Evolutionary conservation across 2,329 filamentous ascomycete genomes (phyloP).

Genomic region (Domatiomyces catenatus): DNA sequence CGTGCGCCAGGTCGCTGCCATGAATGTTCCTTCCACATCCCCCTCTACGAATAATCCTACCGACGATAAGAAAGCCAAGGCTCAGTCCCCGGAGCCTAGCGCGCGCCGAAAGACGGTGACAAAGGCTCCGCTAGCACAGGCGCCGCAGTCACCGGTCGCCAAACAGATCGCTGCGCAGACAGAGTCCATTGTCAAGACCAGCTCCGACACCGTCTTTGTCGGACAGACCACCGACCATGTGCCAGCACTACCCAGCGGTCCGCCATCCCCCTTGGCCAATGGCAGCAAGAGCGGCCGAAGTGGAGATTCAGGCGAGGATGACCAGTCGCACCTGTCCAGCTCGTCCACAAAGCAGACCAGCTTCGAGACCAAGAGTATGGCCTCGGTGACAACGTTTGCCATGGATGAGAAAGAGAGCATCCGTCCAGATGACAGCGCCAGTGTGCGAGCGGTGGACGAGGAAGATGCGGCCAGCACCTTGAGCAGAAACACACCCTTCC

Average conservation of each 20-base stretch:
- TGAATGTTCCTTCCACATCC: conserved; percentile 21
- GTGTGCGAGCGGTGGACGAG: conserved; percentile 78
- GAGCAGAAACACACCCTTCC: conserved; percentile 8
- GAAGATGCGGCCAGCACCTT: conserved; percentile 51
- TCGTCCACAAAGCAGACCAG: conserved; percentile 71
- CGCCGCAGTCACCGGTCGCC: background rate
- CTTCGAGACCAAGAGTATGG: conserved; percentile 84
- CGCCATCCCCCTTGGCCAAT: background rate
- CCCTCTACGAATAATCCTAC: conserved; percentile 4
- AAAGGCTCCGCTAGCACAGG: conserved; percentile 11
- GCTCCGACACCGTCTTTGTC: background rate
- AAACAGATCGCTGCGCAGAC: background rate
- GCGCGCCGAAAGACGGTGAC: background rate
- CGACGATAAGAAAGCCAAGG: conserved; percentile 12
- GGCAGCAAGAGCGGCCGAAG: conserved; percentile 11
- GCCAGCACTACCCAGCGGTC: background rate
- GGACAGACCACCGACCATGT: background rate
- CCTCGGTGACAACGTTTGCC: conserved; percentile 88
- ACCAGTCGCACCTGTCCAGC: conserved; percentile 37
- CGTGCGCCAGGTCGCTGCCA: conserved; percentile 27
- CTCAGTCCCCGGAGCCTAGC: background rate
- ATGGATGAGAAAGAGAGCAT: conserved; percentile 92
- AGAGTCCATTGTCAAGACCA: background rate
- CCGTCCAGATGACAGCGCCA: conserved; percentile 87
- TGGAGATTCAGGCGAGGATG: conserved; percentile 26